phyloP scores from a whole-genome alignment of 139 green algal genomes.

The Coelastrella sp. region DNA sequence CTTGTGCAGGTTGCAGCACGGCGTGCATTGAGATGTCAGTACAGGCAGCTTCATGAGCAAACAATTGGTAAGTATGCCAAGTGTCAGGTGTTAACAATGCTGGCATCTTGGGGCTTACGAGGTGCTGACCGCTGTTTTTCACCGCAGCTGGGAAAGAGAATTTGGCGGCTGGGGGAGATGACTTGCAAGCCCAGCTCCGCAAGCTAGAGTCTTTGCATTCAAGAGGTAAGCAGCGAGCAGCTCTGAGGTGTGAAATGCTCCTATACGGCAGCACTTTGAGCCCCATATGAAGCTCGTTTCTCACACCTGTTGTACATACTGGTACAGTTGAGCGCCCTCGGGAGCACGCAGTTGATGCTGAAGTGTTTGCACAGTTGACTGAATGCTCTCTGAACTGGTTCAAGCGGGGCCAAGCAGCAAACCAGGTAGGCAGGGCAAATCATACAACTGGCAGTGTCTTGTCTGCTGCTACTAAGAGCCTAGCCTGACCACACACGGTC shows the following conservation, averaged over 20 bases:
- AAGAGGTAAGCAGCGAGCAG: not conserved
- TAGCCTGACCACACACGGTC: no score
- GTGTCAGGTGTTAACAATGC: not conserved
- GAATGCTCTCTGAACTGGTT: slow-evolving; percentile 52
- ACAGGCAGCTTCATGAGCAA: slow-evolving; percentile 19
- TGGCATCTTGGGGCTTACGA: not conserved
- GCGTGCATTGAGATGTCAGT: not conserved
- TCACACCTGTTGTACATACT: not conserved
- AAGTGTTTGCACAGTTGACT: slow-evolving; percentile 66
- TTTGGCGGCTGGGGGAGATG: not conserved
- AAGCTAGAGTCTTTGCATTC: slow-evolving; percentile 23
- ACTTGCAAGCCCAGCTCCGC: slow-evolving; percentile 10
- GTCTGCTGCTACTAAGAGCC: not conserved
- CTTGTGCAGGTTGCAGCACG: slow-evolving; percentile 17
- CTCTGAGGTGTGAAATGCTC: not conserved
- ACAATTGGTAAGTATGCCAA: slow-evolving; percentile 11
- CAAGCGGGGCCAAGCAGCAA: slow-evolving; percentile 38
- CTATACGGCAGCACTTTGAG: not conserved
- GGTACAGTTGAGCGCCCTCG: slow-evolving; percentile 60
- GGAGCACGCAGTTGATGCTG: slow-evolving; percentile 71
- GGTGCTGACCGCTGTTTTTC: not conserved
- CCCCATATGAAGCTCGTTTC: not conserved
- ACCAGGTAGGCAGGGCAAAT: slow-evolving; percentile 31
- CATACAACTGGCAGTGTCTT: not conserved
- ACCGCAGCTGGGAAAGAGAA: slow-evolving; percentile 44